Conservation (phyloP, 1,139 yeast species). For the Tardiomyces blankii region DNA sequence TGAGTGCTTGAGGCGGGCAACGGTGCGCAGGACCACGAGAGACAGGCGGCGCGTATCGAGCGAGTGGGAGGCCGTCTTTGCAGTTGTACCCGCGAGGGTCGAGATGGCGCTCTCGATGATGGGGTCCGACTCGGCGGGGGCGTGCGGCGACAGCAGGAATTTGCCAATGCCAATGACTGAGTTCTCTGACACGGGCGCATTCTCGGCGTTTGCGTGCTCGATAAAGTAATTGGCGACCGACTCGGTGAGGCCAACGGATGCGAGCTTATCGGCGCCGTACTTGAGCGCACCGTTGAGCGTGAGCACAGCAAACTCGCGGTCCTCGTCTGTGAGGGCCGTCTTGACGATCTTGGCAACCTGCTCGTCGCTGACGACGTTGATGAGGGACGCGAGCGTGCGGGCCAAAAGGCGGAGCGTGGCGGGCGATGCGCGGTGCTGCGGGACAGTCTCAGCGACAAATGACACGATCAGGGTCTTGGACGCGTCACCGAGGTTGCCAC, state of each 20-base stretch:
- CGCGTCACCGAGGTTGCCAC: conserved; percentile 60
- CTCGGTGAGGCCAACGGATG: conserved; percentile 37
- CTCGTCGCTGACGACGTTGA: conserved; percentile 52
- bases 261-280: conserved; percentile 57
- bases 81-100: conserved; percentile 40
- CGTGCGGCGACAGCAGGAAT: conserved; percentile 34
- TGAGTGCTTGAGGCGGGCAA: conserved; percentile 50
- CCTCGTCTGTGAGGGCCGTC: conserved; percentile 35
- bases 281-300: conserved; percentile 72
- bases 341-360: conserved; percentile 55
- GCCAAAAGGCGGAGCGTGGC: conserved; percentile 37
- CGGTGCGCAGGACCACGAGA: conserved; percentile 64
- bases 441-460: conserved; percentile 48
- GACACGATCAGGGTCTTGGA: conserved; percentile 61
- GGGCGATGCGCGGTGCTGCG: background rate
- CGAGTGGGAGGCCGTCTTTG: conserved; percentile 49
- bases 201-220: conserved; percentile 34
- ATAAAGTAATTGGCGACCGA: conserved; percentile 41
- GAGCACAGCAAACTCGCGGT: conserved; percentile 52
- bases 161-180: conserved; percentile 82
- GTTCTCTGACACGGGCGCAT: conserved; percentile 60
- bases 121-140: conserved; percentile 10
- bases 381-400: conserved; percentile 62
- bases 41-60: conserved; percentile 75
- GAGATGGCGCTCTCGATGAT: conserved; percentile 28